Conservation (phyloP, 1,139 yeast species). For the Magnusiomyces tetraspermus region DNA sequence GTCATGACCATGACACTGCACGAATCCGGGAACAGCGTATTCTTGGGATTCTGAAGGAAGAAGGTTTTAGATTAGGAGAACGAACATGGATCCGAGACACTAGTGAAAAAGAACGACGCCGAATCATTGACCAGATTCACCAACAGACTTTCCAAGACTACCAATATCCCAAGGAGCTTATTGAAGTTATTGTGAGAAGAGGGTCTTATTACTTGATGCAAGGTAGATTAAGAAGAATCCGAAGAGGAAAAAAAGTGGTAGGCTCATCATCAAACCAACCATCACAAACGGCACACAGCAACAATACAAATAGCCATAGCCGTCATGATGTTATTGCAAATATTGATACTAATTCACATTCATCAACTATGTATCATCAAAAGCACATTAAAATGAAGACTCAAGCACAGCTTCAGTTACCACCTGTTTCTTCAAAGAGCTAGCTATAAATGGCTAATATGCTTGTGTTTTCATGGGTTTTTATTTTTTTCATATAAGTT, state of each 20-base stretch:
- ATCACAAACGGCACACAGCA: no score
- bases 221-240: slow-evolving; percentile 58
- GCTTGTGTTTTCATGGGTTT: no score
- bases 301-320: no score
- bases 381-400: no score
- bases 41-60: slow-evolving; percentile 47
- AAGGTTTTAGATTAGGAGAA: slow-evolving; percentile 62
- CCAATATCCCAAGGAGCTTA: slow-evolving; percentile 42
- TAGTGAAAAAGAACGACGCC: slow-evolving; percentile 41
- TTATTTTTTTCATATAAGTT: no score
- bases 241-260: slow-evolving; percentile 35
- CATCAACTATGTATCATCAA: no score
- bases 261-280: no score
- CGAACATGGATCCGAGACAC: slow-evolving; percentile 81
- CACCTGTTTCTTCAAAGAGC: no score
- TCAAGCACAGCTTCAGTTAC: no score
- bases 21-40: slow-evolving; percentile 51
- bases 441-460: no score
- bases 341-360: no score
- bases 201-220: slow-evolving; percentile 79
- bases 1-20: slow-evolving; percentile 45
- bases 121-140: slow-evolving; percentile 43
- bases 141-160: slow-evolving; percentile 41
- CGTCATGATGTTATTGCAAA: no score
- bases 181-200: slow-evolving; percentile 65